phyloP scores from a whole-genome alignment of 1,284 basidiomycete genomes.

The Heterobasidion occidentale region DNA sequence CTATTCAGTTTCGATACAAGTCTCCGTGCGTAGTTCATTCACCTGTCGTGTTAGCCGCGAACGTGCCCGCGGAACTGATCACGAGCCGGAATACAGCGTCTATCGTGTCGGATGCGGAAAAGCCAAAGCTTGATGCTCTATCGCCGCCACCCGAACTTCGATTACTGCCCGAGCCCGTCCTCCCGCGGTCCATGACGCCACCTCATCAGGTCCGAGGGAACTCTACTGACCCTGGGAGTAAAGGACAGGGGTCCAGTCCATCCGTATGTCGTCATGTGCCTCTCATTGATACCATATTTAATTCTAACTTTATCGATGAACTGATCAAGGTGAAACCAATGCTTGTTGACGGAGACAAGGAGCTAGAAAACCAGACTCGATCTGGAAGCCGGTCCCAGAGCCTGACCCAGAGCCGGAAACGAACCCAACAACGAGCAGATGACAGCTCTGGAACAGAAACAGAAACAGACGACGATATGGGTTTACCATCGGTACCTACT shows the following conservation, averaged over 20 bases:
- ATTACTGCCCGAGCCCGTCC: not conserved
- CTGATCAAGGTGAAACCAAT: not conserved
- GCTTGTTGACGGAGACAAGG: not conserved
- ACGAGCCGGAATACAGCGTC: slow-evolving; percentile 15
- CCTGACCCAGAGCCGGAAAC: not conserved
- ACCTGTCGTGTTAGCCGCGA: not conserved
- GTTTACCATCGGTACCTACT: too few relatives aligned
- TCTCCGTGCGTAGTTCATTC: slow-evolving; percentile 36
- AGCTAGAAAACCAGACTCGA: not conserved
- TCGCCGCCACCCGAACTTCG: slow-evolving; percentile 4
- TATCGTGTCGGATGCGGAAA: slow-evolving; percentile 16
- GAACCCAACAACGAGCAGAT: not conserved
- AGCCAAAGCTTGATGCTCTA: slow-evolving; percentile 15
- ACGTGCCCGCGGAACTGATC: not conserved
- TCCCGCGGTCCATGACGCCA: not conserved
- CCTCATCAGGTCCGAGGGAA: not conserved
- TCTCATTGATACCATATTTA: not conserved
- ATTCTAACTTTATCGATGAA: not conserved
- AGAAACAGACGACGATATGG: too few relatives aligned
- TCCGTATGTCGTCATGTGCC: not conserved
- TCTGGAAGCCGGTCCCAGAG: not conserved
- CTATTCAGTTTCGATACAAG: slow-evolving; percentile 55
- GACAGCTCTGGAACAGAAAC: not conserved
- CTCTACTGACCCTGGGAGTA: not conserved
- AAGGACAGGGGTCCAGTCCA: not conserved